These are phyloP conservation scores for Euphorbia peplus DNA, from an alignment of 345 rosid species.

Conservation along the genomic window DNA sequence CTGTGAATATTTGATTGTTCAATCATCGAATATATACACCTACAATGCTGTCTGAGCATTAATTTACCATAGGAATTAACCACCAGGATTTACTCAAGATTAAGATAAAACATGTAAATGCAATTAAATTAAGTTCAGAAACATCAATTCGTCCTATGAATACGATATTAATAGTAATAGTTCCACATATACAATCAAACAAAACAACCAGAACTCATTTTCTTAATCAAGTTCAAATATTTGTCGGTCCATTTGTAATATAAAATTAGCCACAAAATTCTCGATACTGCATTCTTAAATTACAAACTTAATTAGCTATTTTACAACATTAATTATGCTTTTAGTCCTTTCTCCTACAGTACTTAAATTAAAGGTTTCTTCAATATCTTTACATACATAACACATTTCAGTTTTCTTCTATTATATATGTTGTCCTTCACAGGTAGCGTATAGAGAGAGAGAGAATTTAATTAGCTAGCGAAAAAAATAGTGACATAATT, in stretches of 20 bases:
- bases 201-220: constrained; percentile 6
- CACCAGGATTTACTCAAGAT: neutral
- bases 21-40: neutral
- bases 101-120: neutral
- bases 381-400: constrained; percentile 25
- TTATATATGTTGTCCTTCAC: too few species aligned
- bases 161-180: constrained; percentile 6
- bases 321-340: neutral
- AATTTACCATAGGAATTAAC: neutral
- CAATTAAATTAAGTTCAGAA: neutral
- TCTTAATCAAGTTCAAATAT: constrained; percentile 20
- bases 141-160: neutral
- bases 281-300: constrained; percentile 4
- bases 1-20: neutral
- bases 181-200: constrained; percentile 13
- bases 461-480: too few species aligned
- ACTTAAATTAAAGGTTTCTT: constrained; percentile 34
- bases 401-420: too few species aligned
- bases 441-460: too few species aligned
- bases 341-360: constrained; percentile 47
- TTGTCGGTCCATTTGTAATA: constrained; percentile 31
- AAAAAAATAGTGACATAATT: too few species aligned
- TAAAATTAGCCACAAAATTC: constrained; percentile 10
- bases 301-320: neutral
- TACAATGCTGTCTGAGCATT: too few species aligned